A percentile compares a stretch with the other conserved stretches of the same genome.
Conservation (phyloP, 2,329 filamentous ascomycete genomes). For the Fusarium fracticaudum region DNA sequence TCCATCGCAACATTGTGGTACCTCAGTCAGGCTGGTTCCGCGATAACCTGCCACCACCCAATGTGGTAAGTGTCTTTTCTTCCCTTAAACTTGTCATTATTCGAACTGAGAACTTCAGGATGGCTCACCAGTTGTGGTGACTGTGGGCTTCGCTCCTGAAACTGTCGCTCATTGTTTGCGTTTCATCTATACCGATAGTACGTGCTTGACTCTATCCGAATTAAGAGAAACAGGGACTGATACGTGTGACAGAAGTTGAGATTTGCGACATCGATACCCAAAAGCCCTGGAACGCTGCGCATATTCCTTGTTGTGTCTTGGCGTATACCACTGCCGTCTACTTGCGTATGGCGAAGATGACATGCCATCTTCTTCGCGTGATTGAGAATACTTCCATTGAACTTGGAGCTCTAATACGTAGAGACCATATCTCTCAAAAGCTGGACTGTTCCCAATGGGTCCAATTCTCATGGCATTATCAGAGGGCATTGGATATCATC, state of each 20-base stretch:
- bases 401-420: constrained; percentile 35
- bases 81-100: neutral
- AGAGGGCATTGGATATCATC: constrained; percentile 44
- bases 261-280: constrained; percentile 41
- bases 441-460: constrained; percentile 33
- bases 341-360: constrained; percentile 44
- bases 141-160: constrained; percentile 37
- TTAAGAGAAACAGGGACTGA: neutral
- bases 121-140: constrained; percentile 40
- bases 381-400: constrained; percentile 41
- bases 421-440: constrained; percentile 13
- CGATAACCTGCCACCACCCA: constrained; percentile 45
- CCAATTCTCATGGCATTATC: constrained; percentile 41
- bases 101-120: constrained; percentile 38
- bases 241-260: constrained; percentile 39
- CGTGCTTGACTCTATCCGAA: constrained; percentile 11
- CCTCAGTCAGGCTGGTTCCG: constrained; percentile 49
- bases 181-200: constrained; percentile 50
- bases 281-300: constrained; percentile 40
- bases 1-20: constrained; percentile 50
- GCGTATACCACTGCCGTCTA: constrained; percentile 46
- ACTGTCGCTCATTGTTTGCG: constrained; percentile 46
- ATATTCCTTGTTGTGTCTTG: constrained; percentile 47
- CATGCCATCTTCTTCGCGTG: constrained; percentile 40
- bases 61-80: constrained; percentile 33